Base-by-base conservation (phyloP, 2,329 filamentous ascomycete species). In the Pestalotiopsis fici region DNA sequence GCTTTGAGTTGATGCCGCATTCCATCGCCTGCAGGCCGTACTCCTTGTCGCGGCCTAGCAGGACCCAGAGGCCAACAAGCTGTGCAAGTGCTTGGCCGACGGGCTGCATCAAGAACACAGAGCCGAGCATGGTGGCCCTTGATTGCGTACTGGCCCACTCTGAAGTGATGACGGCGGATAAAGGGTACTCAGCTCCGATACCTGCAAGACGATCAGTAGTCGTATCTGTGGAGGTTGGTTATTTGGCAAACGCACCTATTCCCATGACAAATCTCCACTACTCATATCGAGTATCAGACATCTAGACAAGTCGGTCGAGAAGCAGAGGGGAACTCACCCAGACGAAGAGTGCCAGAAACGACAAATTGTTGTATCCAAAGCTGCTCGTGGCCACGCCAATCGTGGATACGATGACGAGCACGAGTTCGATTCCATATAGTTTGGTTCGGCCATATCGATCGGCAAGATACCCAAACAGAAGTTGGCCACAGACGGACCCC, bases 101-200 rank as follows among this genome's bases (percentile, higher is more conserved):
- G 2, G 90, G 88, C 70, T 91, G 90, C 86, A 90, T 90, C 72
- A 90, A 83, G 74, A 92, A 91, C 47, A 91, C 88, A 4, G 84
- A 85, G 4, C 88, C 87, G 69, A 92, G 80, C 89, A 91, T 91
- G 15, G 84, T 87, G 21, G 86, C 86, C 59, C 90, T 81, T 18
- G 88, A 88, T 59, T 85, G 85, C 0, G 87, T 90, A 68, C 83
- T 86, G 3, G 84, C 79, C 80, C 85, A 91, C 82, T 92, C 90
- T 1, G 89, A 86, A 0, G 88, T 90, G 28, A 92, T 92, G 4
- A 91, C 87, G 0, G 90, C 89, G 62, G 84, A 87, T 3, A 92
- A 78, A 1, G 90, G 90, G 73, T 92, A 91, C 75, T 91, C 89
- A 18, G 87, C 89, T n/a, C 89, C 88, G 39, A 91, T 89, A 0